Percentiles rank a stretch among this genome's conserved stretches.
phyloP scores from a whole-genome alignment of 768 basidiomycete genomes.

The Lentinula lateritia region DNA sequence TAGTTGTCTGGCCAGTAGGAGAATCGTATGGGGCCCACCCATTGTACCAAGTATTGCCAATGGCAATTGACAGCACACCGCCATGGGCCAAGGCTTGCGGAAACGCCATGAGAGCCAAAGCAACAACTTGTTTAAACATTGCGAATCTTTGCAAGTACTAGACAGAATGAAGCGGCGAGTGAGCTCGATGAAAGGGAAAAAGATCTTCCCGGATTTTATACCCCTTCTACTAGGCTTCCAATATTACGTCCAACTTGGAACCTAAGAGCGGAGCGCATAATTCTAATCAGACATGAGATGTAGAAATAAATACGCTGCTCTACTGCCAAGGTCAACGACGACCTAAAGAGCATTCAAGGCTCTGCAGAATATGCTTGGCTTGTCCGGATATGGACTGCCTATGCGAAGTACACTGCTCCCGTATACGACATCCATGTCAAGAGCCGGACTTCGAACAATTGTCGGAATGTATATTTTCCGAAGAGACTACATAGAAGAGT shows the following conservation, averaged over 20 bases:
- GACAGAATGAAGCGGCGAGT: neutral
- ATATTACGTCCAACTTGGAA: no score
- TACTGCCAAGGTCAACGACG: neutral
- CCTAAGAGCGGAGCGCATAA: neutral
- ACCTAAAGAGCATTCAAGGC: neutral
- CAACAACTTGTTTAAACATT: slow-evolving; percentile 7
- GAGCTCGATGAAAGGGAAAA: neutral
- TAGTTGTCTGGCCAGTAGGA: slow-evolving; percentile 33
- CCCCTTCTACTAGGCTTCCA: no score
- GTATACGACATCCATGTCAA: neutral
- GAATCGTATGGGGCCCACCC: slow-evolving; percentile 40
- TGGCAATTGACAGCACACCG: slow-evolving; percentile 37
- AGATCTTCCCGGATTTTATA: no score
- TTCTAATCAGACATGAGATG: neutral
- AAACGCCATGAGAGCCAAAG: slow-evolving; percentile 19
- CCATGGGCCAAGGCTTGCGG: slow-evolving; percentile 35
- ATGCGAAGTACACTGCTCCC: neutral
- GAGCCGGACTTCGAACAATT: neutral
- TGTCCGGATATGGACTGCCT: neutral
- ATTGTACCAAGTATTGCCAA: slow-evolving; percentile 31
- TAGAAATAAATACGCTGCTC: neutral
- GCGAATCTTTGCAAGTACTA: neutral
- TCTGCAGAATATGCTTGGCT: neutral
- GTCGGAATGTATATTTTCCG: neutral
- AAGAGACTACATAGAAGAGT: neutral